phyloP scores from a whole-genome alignment of 2,329 filamentous ascomycete genomes.

The Chrysosporium queenslandicum region DNA sequence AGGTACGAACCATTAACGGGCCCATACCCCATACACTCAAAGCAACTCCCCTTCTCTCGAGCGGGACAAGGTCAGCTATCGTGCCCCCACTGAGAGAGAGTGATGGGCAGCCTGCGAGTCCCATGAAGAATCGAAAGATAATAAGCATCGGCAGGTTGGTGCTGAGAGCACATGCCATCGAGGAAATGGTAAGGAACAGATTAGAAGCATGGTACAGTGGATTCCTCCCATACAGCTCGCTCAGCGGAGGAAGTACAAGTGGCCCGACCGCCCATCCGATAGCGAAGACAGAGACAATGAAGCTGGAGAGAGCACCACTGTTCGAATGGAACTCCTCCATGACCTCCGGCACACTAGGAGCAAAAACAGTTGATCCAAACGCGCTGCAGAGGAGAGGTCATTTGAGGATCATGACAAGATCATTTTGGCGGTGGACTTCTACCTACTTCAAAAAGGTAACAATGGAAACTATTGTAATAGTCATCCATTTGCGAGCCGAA shows the following conservation, averaged over 20 bases:
- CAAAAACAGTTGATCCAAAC: constrained; percentile 14
- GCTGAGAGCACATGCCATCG: constrained; percentile 51
- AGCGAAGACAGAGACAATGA: constrained; percentile 53
- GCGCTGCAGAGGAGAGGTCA: constrained; percentile 17
- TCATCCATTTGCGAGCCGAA: constrained; percentile 5
- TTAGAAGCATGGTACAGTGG: constrained; percentile 46
- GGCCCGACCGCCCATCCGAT: constrained; percentile 39
- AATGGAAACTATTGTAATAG: constrained; percentile 10
- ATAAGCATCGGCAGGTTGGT: constrained; percentile 50
- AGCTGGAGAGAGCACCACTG: constrained; percentile 38
- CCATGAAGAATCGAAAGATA: constrained; percentile 54
- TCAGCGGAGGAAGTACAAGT: constrained; percentile 54
- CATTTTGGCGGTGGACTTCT: not conserved
- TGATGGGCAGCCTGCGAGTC: constrained; percentile 30
- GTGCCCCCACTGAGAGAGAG: constrained; percentile 39
- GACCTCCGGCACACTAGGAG: constrained; percentile 25
- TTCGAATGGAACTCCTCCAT: constrained; percentile 39
- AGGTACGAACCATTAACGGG: constrained; percentile 22
- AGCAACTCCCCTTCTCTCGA: constrained; percentile 35
- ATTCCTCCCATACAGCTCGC: constrained; percentile 52
- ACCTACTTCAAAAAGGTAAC: constrained; percentile 14
- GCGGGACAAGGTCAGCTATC: constrained; percentile 38
- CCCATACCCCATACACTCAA: constrained; percentile 37
- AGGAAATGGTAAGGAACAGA: constrained; percentile 50
- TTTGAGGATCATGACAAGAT: not conserved